Evolutionary conservation across 495 filamentous ascomycete species (phyloP).

Genomic region (Trichoderma gamsii): DNA sequence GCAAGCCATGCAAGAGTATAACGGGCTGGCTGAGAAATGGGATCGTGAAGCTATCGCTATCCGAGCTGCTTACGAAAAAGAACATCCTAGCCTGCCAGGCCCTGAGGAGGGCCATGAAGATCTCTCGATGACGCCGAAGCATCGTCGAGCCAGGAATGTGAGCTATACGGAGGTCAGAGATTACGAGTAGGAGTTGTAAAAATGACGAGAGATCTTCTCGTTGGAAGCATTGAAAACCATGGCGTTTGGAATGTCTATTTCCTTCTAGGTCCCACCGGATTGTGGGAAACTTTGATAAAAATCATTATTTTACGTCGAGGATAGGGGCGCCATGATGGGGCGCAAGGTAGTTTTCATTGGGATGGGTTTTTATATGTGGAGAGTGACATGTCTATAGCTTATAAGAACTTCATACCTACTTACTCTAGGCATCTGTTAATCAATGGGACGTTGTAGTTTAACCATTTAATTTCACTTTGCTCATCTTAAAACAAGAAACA

Average conservation of each 20-base stretch:
- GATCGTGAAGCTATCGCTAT: conserved; percentile 56
- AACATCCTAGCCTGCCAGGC: conserved; percentile 41
- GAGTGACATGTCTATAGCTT: not conserved
- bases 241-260: not conserved
- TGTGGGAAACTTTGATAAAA: not conserved
- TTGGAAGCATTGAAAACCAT: not conserved
- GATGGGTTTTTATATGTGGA: not conserved
- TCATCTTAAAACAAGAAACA: too few species aligned
- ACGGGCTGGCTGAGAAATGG: conserved; percentile 57
- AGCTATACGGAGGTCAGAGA: conserved; percentile 37
- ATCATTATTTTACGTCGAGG: not conserved
- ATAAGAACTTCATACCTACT: too few species aligned
- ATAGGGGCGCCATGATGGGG: not conserved
- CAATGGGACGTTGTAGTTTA: not conserved
- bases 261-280: not conserved
- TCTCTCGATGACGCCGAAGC: conserved; percentile 21
- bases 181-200: conserved; percentile 21
- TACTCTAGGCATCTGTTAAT: not conserved
- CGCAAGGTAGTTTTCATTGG: not conserved
- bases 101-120: not conserved
- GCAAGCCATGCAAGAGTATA: conserved; percentile 53
- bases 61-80: conserved; percentile 56
- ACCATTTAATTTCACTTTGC: not conserved
- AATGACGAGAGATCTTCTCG: not conserved
- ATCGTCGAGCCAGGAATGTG: conserved; percentile 23